Evolutionary conservation across 2,329 filamentous ascomycete species (phyloP).

Genomic region (Aspergillus sp.): DNA sequence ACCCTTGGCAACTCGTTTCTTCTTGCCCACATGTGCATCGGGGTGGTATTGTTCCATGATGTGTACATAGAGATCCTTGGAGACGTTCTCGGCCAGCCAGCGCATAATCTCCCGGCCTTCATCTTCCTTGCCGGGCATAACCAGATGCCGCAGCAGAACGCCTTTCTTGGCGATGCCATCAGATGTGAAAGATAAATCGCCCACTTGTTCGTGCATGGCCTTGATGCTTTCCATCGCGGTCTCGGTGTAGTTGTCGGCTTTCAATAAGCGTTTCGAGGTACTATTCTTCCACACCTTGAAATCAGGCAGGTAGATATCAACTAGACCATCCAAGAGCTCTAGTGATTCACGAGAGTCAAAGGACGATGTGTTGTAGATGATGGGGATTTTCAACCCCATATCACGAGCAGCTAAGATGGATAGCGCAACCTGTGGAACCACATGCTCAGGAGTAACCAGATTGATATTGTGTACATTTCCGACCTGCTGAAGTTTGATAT

Average conservation of each 20-base stretch:
- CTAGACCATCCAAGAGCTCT: conserved; percentile 67
- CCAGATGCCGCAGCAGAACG: conserved; percentile 70
- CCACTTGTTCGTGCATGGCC: conserved; percentile 76
- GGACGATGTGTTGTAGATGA: conserved; percentile 80
- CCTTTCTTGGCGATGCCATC: conserved; percentile 78
- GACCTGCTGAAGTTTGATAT: conserved; percentile 72
- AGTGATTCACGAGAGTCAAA: conserved; percentile 73
- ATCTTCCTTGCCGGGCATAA: conserved; percentile 75
- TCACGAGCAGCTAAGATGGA: conserved; percentile 70
- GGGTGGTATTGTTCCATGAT: conserved; percentile 89
- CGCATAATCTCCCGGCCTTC: conserved; percentile 70
- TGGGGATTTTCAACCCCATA: conserved; percentile 64
- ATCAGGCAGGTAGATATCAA: conserved; percentile 84
- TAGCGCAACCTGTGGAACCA: conserved; percentile 76
- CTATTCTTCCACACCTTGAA: conserved; percentile 73
- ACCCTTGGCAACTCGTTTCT: conserved; percentile 34
- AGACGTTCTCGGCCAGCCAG: conserved; percentile 70
- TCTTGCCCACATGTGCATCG: conserved; percentile 74
- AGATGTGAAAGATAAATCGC: conserved; percentile 74
- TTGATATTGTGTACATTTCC: conserved; percentile 90
- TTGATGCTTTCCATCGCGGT: conserved; percentile 72
- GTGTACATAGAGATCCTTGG: conserved; percentile 71
- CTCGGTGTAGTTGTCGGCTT: conserved; percentile 69
- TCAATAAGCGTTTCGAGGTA: conserved; percentile 67
- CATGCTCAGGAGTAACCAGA: conserved; percentile 79